Conservation (phyloP, 2,329 filamentous ascomycete species). For the Colletotrichum falcatum region DNA sequence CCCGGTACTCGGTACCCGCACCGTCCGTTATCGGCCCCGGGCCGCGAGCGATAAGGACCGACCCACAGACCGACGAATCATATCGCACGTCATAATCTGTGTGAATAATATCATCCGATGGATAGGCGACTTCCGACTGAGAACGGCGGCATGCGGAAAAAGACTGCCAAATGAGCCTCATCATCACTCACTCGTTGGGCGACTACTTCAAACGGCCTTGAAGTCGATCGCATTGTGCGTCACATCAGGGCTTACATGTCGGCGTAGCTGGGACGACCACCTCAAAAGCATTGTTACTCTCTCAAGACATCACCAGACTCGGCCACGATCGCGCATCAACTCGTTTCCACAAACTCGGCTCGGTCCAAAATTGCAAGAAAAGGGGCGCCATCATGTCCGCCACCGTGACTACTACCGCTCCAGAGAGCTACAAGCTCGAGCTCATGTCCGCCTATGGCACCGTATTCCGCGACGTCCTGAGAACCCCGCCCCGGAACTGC, state of each 20-base stretch:
- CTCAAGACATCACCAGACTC: not conserved
- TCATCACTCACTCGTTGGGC: not conserved
- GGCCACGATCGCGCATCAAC: too few relatives aligned
- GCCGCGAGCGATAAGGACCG: slow-evolving; percentile 28
- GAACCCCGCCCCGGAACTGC: slow-evolving; percentile 54
- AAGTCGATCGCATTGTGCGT: too few relatives aligned
- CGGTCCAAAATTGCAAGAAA: too few relatives aligned
- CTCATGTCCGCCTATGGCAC: slow-evolving; percentile 58
- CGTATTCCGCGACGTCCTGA: slow-evolving; percentile 57
- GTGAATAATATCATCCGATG: slow-evolving; percentile 25
- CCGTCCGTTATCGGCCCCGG: slow-evolving; percentile 29
- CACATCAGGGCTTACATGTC: not conserved
- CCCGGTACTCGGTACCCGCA: slow-evolving; percentile 31
- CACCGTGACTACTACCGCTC: slow-evolving; percentile 25
- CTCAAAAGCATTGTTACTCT: not conserved
- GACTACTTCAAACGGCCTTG: not conserved
- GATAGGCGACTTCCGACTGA: slow-evolving; percentile 21
- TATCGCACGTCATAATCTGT: slow-evolving; percentile 29
- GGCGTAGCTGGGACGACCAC: not conserved
- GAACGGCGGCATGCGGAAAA: slow-evolving; percentile 13
- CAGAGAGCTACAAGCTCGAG: slow-evolving; percentile 54
- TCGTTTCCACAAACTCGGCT: not conserved
- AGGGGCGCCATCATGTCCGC: slow-evolving; percentile 30
- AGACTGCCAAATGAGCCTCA: not conserved
- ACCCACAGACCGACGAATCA: slow-evolving; percentile 13